Evolutionary conservation across 768 basidiomycete genomes (phyloP).

Genomic region (Auriscalpium vulgare): DNA sequence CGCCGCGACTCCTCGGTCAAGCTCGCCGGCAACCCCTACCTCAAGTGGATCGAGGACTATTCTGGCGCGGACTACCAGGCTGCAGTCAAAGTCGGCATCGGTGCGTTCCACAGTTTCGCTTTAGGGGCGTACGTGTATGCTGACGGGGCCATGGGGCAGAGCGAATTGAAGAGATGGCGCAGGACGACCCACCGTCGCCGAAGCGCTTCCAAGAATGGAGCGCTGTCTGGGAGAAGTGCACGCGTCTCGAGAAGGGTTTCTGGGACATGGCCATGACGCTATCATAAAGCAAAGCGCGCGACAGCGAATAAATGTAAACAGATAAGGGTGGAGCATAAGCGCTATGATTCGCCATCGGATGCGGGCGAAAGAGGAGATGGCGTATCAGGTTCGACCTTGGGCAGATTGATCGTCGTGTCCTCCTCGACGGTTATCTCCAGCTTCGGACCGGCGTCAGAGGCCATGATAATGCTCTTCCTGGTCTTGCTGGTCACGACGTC

Average conservation of each 20-base stretch:
- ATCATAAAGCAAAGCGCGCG: slow-evolving; percentile 1
- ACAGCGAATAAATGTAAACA: neutral
- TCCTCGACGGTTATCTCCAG: slow-evolving; percentile 33
- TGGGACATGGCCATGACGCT: slow-evolving; percentile 64
- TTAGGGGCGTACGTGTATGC: neutral
- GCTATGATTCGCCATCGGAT: neutral
- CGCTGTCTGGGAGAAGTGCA: slow-evolving; percentile 68
- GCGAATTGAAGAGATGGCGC: slow-evolving; percentile 61
- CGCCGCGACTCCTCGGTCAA: slow-evolving; percentile 43
- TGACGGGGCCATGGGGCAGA: slow-evolving; percentile 34
- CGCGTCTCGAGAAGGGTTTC: slow-evolving; percentile 72
- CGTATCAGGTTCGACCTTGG: slow-evolving; percentile 1
- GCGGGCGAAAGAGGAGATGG: neutral
- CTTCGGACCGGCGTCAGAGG: slow-evolving; percentile 24
- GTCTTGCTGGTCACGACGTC: slow-evolving; percentile 18
- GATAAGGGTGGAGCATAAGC: no score
- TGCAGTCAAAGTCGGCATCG: slow-evolving; percentile 67
- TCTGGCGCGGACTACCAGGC: slow-evolving; percentile 59
- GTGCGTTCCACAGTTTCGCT: slow-evolving; percentile 33
- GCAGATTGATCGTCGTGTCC: neutral
- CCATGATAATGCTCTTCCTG: neutral
- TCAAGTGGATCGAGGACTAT: slow-evolving; percentile 75
- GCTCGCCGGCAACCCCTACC: slow-evolving; percentile 66
- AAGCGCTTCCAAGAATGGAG: slow-evolving; percentile 56
- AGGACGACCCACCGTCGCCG: slow-evolving; percentile 53